These are phyloP conservation scores for Colletotrichum siamense DNA, from an alignment of 2,329 filamentous ascomycete species.

Conservation along the genomic window DNA sequence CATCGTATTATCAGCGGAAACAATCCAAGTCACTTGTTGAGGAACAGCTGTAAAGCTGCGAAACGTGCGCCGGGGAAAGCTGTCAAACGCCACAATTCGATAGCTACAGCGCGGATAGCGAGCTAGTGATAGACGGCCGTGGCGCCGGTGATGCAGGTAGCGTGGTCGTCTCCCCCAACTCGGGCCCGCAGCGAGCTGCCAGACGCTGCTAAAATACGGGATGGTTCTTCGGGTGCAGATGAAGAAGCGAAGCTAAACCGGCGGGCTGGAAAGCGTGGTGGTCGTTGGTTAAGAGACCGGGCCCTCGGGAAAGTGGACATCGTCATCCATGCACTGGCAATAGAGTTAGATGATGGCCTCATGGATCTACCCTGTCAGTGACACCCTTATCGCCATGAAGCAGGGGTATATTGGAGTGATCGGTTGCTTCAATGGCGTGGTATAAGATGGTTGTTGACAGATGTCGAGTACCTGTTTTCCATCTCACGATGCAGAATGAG, in stretches of 20 bases:
- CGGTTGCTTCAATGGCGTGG: background rate
- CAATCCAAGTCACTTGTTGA: accelerated
- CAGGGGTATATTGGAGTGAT: too few species aligned
- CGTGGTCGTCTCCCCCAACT: background rate
- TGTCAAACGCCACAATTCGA: background rate
- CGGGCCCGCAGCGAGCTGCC: accelerated
- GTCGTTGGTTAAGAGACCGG: background rate
- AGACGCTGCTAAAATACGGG: background rate
- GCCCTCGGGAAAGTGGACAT: background rate
- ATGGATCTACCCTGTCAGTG: background rate
- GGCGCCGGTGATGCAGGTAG: background rate
- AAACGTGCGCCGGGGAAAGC: background rate
- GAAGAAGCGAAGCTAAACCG: background rate
- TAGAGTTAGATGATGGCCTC: background rate
- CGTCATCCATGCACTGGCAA: background rate
- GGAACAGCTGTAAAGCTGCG: background rate
- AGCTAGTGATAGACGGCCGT: background rate
- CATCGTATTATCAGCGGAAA: background rate
- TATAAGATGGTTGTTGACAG: background rate
- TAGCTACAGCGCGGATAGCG: background rate
- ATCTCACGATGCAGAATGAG: too few species aligned
- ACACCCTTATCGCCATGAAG: background rate
- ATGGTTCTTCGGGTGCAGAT: background rate
- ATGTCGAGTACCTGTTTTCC: too few species aligned
- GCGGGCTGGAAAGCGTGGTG: background rate